Evolutionary conservation across 257 asterid species (phyloP).

Genomic region (Nicotiana knightiana): DNA sequence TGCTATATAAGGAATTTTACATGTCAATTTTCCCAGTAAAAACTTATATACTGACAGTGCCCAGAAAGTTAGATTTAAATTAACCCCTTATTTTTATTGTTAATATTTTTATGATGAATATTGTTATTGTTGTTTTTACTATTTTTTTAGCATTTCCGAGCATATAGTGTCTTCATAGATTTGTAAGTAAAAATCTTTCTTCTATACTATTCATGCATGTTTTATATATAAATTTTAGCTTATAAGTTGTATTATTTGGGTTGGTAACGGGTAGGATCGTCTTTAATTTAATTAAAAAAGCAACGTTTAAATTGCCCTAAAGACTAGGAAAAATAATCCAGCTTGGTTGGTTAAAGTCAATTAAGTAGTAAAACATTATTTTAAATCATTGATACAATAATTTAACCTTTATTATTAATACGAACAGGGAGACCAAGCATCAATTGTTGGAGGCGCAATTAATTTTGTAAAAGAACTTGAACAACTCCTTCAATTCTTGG

Average conservation of each 20-base stretch:
- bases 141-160: background rate
- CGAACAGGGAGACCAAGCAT: conserved; percentile 71
- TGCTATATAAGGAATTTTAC: too few relatives aligned
- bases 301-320: background rate
- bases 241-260: background rate
- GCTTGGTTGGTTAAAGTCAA: background rate
- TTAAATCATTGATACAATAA: background rate
- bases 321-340: background rate
- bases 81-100: background rate
- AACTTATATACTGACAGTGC: too few relatives aligned
- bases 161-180: background rate
- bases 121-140: background rate
- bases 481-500: conserved; percentile 47
- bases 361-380: background rate
- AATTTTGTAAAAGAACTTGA: conserved; percentile 62
- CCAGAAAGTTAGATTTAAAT: too few relatives aligned
- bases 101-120: background rate
- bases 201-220: background rate
- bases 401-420: background rate
- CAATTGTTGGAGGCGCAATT: conserved; percentile 66
- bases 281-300: background rate
- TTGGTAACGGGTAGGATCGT: background rate
- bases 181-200: background rate
- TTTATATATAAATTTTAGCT: background rate
- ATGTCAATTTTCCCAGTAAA: too few relatives aligned